These are phyloP conservation scores for Hippophae rhamnoides DNA, from an alignment of 306 rosid genomes.

Conservation along the genomic window DNA sequence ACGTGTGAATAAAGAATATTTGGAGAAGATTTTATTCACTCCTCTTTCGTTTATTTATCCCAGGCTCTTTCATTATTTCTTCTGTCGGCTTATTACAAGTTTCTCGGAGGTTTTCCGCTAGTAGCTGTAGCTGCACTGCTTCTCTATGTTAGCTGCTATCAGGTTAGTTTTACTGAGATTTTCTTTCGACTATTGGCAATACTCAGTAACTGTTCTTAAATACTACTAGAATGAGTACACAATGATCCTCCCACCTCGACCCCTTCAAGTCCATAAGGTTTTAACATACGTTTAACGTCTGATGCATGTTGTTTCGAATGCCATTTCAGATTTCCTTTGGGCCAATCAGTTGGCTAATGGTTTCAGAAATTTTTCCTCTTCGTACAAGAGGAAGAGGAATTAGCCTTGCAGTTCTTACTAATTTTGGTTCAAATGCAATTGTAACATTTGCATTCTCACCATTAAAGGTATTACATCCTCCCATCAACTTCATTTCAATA, in stretches of 20 bases:
- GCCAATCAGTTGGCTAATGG: constrained; percentile 98
- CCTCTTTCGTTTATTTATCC: constrained; percentile 18
- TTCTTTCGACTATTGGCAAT: constrained; percentile 6
- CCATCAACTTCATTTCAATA: background rate
- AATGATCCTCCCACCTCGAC: too few relatives aligned
- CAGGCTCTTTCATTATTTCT: constrained; percentile 70
- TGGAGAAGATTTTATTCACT: constrained; percentile 16
- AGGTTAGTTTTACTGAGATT: constrained; percentile 35
- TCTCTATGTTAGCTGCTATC: constrained; percentile 94
- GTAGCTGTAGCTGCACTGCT: constrained; percentile 86
- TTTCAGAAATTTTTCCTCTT: constrained; percentile 82
- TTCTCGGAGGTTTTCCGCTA: constrained; percentile 77
- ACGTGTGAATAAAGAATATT: background rate
- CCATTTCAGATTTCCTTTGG: constrained; percentile 86
- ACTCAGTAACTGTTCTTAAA: too few relatives aligned
- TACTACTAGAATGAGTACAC: too few relatives aligned
- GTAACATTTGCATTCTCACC: constrained; percentile 92
- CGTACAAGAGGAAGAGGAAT: constrained; percentile 93
- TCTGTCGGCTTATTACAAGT: constrained; percentile 78
- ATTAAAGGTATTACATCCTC: constrained; percentile 42
- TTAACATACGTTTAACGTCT: background rate
- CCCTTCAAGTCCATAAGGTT: too few relatives aligned
- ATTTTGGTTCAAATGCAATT: constrained; percentile 81
- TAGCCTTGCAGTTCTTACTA: constrained; percentile 90
- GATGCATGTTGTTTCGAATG: constrained; percentile 11